Evolutionary conservation across 768 basidiomycete species (phyloP), one percentile per base, ranked within the genome.

Genomic region (Chiua virens): DNA sequence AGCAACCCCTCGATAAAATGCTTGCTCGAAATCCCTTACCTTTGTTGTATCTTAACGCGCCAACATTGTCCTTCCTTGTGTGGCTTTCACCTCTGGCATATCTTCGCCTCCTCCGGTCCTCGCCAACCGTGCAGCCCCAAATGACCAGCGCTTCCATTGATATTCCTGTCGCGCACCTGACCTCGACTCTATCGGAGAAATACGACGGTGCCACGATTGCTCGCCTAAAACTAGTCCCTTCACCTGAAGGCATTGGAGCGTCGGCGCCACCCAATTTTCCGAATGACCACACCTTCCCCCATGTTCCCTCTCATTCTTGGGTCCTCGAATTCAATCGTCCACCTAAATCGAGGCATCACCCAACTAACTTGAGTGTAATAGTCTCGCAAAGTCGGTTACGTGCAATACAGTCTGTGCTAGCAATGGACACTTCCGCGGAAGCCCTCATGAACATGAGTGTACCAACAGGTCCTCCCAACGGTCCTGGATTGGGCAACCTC

Each of bases 361-460:
- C 79, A 0, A 70, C 76, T 42, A 60, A 61, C 30, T 64, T 60
- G 38, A 89, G 89, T 20, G 64, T 91, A 39, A 81, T 90, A 14
- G 79, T 90, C 74, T 85, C 81, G 55, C 88, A 90, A 66, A 78
- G 79, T 18, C 78, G 86, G 42, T 81, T 91, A 80, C 78, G 79
- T 50, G 87, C 86, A 37, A 85, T 92, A 47, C 87, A 88, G 57
- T 86, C 37, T 79, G 85, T 61, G 77, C 79, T 35, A 65, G 85
- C 54, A 73, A 23, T 42, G 15, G 54, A 60, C 34, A 47, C 57
- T 42, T 58, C 58, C 11, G 17, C 64, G 35, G 64, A 68, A 13
- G 53, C 54, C 21, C 42, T 68, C 27, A 60, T 64, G 64, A 52
- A 53, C 46, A 63, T 67, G 53, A 44, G 38, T 13, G 55, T 59